Base-by-base conservation (phyloP, 169 alveolate genomes). In the Ichthyophthirius multifiliis region DNA sequence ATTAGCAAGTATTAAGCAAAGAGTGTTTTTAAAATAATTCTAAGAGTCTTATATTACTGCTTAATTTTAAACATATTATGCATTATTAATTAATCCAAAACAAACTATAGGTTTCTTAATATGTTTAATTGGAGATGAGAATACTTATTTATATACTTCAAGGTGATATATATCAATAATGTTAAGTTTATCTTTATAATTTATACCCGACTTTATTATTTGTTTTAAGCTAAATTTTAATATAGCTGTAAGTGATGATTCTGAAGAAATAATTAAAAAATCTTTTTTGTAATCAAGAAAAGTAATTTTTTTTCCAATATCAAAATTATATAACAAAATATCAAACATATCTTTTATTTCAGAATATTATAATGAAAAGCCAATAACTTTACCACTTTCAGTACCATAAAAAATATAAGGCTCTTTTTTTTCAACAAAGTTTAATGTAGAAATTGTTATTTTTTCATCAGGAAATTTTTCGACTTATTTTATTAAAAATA, bases 351-450 rank as follows among this genome's bases (percentile, higher is more conserved):
- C 71, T 55, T 55, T 55, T 27, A 27, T 39, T 3, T 55, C 71
- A 0, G 71, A 55, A 55, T 55, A 55, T 10, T 27, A 20, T 6
- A 55, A 27, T 10, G 71, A 39, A 27, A 55, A 27, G 18, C 71
- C 71, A 0, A 55, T 23, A 27, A 55, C 71, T 55, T 55, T 55
- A 55, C 71, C 71, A 55, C 71, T 55, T 27, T 55, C 71, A 55
- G 71, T 55, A 3, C 71, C 71, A 10, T 27, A 55, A 39, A 55
- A 55, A 5, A 27, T 27, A 55, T 27, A 55, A 3, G 71, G 71
- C 23, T 55, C 31, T 27, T 55, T 55, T 27, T 55, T 39, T 10
- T 55, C 71, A 12, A 55, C 13, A 27, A 55, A 55, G 31, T 55
- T 39, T 39, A 55, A 27, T 12, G 71, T 27, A 55, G 43, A 27